Evolutionary conservation across 768 basidiomycete species (phyloP).

Genomic region (Amanita pseudoporphyria): DNA sequence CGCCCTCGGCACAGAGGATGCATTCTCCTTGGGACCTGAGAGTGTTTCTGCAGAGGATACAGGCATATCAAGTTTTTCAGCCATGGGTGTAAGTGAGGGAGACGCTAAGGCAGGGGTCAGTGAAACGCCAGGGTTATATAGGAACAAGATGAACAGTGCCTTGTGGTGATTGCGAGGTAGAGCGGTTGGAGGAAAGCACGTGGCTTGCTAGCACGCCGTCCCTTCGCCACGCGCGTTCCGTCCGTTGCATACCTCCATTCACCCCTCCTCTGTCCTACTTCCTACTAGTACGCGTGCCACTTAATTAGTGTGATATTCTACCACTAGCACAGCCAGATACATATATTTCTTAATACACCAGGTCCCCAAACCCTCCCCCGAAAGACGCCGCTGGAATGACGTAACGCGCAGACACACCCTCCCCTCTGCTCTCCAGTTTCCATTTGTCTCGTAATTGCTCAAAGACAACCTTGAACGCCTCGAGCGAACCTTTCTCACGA

Average conservation of each 20-base stretch:
- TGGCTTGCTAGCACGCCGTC: neutral
- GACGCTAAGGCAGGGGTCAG: constrained; percentile 4
- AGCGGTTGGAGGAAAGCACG: constrained; percentile 7
- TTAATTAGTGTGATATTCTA: no score
- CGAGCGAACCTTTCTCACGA: constrained; percentile 82
- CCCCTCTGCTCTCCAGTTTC: constrained; percentile 41
- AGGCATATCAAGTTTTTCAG: constrained; percentile 50
- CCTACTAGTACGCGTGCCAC: no score
- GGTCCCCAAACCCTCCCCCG: neutral
- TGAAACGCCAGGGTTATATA: constrained; percentile 5
- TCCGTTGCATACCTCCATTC: no score
- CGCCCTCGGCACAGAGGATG: constrained; percentile 55
- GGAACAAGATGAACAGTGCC: constrained; percentile 9
- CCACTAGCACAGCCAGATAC: neutral
- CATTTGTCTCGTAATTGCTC: constrained; percentile 58
- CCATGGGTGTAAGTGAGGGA: constrained; percentile 24
- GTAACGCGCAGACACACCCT: neutral
- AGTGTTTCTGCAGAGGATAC: constrained; percentile 44
- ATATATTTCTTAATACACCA: neutral
- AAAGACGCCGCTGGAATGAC: constrained; percentile 3
- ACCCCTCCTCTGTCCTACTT: no score
- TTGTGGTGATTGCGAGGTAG: constrained; percentile 13
- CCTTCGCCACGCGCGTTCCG: no score
- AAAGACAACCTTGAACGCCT: constrained; percentile 70
- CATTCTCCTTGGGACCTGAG: constrained; percentile 26